These are phyloP conservation scores for Aspergillus sparsus DNA, from an alignment of 495 filamentous ascomycete species.

Conservation along the genomic window DNA sequence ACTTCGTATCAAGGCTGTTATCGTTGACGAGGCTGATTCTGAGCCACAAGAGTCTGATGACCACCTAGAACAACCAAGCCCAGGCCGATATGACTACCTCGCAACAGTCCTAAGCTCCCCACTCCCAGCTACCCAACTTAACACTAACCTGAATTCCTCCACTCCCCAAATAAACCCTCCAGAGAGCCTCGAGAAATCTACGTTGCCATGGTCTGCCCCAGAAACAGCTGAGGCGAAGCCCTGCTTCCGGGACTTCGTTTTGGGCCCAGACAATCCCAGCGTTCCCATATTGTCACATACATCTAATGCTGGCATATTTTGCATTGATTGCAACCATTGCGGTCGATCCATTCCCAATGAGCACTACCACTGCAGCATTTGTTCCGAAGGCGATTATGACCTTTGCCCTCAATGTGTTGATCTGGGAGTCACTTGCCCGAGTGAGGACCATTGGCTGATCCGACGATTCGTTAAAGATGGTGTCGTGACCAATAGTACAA, in stretches of 20 bases:
- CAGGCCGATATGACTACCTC: conserved; percentile 42
- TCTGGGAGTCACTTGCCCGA: conserved; percentile 71
- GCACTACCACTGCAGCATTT: conserved; percentile 94
- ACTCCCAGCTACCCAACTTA: conserved; percentile 23
- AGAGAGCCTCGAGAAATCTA: conserved; percentile 14
- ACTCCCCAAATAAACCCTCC: conserved; percentile 11
- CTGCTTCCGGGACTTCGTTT: conserved; percentile 34
- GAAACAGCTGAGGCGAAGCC: conserved; percentile 22
- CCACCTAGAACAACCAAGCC: conserved; percentile 17
- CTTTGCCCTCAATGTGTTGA: conserved; percentile 81
- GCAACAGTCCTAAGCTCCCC: conserved; percentile 46
- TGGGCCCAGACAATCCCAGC: conserved; percentile 30
- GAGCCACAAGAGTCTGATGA: conserved; percentile 19
- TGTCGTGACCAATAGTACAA: conserved; percentile 77
- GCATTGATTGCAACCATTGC: conserved; percentile 93
- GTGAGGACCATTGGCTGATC: conserved; percentile 86
- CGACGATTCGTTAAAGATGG: conserved; percentile 82
- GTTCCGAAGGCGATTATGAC: conserved; percentile 92
- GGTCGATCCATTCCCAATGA: conserved; percentile 70
- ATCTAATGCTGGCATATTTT: conserved; percentile 44
- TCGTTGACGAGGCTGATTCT: conserved; percentile 20
- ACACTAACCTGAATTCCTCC: conserved; percentile 17
- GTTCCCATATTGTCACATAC: conserved; percentile 37
- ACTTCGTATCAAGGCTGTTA: conserved; percentile 81
- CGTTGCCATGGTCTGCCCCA: conserved; percentile 11